Evolutionary conservation across 805 yeast species (phyloP).

Genomic region (Yarrowia sp.): DNA sequence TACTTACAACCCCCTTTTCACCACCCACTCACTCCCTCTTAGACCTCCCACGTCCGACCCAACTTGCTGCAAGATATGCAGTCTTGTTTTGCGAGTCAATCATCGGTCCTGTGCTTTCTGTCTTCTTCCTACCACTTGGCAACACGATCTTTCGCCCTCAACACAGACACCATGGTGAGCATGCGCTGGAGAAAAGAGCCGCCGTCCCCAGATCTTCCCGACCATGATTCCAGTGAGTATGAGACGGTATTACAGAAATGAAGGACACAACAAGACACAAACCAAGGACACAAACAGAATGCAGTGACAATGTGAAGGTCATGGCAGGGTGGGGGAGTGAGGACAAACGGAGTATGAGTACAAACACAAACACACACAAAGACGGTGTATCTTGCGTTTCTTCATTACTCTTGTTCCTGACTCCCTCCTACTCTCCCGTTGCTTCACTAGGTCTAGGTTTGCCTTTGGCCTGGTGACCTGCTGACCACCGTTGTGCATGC

Average conservation of each 20-base stretch:
- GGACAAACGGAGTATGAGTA: no score
- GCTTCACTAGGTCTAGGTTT: slow-evolving; percentile 18
- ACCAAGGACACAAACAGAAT: neutral
- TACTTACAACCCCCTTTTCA: no score
- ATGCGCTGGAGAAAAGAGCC: slow-evolving; percentile 39
- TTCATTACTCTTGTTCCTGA: no score
- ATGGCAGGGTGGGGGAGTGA: no score
- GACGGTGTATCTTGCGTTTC: no score
- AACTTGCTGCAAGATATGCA: slow-evolving; percentile 27
- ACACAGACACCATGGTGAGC: slow-evolving; percentile 8
- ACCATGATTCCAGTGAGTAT: slow-evolving; percentile 35
- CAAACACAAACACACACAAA: no score
- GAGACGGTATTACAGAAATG: neutral
- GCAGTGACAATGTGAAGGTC: neutral
- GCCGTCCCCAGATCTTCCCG: slow-evolving; percentile 32
- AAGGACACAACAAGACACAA: neutral
- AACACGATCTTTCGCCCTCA: neutral
- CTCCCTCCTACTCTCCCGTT: no score
- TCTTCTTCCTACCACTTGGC: slow-evolving; percentile 9
- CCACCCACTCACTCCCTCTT: no score
- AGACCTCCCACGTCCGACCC: neutral
- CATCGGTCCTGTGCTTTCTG: neutral
- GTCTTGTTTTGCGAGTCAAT: slow-evolving; percentile 17
- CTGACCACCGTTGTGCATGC: slow-evolving; percentile 19
- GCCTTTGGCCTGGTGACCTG: slow-evolving; percentile 28